Base-by-base conservation (phyloP, 257 asterid genomes). In the Galeopsis tetrahit region DNA sequence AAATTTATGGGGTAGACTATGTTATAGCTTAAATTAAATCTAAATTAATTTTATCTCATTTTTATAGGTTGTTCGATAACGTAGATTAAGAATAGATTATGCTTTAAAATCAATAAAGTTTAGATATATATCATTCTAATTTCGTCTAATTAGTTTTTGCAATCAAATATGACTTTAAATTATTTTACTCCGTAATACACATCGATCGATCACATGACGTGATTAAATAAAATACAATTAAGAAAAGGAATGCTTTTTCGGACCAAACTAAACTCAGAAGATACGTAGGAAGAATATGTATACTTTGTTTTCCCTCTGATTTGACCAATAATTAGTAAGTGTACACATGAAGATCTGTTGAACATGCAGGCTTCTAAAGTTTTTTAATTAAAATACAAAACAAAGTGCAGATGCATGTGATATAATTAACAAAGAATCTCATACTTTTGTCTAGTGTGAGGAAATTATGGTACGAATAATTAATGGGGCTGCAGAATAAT, bases 361-460 rank as follows among this genome's bases (percentile, higher is more conserved):
- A 43, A 52, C 75, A 52, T 34, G 13, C 33, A 58, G 60, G 58
- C 53, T 68, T 70, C 57, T 13, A 21, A 10, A 55, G 63, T 53
- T 38, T 44, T 34, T 61, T 53, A 56, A 78, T 72, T 73, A 63
- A 53, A 58, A 63, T 63, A 79, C 57, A 21, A 60, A 75, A 49
- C 55, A 53, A 36, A 32, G 62, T 32, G 60, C 57, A 58, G 61
- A 56, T 28, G 56, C 56, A 75, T 79, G 91, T 73, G 84, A 76
- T 39, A 55, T 70, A 76, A 42, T 10, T 72, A 77, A 38, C 21
- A 71, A 78, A 78, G 85, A 84, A 84, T 84, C 86, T 82, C 79
- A 36, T 74, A 67, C 83, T 68, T 74, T 65, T 73, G 34, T 57
- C 70, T 72, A 56, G 79, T 65, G 66, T 64, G 76, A 57, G 60